Conservation (phyloP, 306 rosid genomes). For the Carpinus viminea region DNA sequence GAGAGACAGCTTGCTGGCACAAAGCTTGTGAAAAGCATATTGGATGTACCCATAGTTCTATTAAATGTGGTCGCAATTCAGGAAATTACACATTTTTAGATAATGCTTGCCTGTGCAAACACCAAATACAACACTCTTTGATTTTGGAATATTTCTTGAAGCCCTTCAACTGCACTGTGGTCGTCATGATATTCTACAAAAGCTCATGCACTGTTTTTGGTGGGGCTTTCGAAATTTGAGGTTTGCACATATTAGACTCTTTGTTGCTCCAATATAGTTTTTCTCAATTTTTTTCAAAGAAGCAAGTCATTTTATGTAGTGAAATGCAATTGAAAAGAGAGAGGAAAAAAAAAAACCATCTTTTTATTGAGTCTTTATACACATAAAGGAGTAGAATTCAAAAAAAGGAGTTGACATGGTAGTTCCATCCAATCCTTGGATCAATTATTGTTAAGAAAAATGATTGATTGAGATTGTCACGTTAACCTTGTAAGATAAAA, state of each 20-base stretch:
- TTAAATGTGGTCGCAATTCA: conserved; percentile 49
- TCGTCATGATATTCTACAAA: conserved; percentile 69
- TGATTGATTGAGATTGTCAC: too few relatives aligned
- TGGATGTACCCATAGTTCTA: conserved; percentile 33
- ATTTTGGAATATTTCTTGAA: conserved; percentile 85
- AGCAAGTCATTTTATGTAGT: too few relatives aligned
- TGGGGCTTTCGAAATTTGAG: conserved; percentile 90
- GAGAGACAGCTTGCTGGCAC: conserved; percentile 86
- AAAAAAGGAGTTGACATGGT: too few relatives aligned
- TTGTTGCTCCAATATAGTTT: conserved; percentile 18
- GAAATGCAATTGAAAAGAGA: too few relatives aligned
- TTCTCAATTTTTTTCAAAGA: too few relatives aligned
- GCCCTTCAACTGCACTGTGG: conserved; percentile 86
- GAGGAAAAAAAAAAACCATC: too few relatives aligned
- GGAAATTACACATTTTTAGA: conserved; percentile 38
- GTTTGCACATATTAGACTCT: conserved; percentile 34
- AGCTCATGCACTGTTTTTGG: conserved; percentile 86
- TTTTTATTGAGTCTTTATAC: too few relatives aligned
- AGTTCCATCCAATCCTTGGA: too few relatives aligned
- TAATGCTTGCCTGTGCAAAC: conserved; percentile 51
- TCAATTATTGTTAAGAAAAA: too few relatives aligned
- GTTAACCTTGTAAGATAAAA: too few relatives aligned
- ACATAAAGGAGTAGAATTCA: too few relatives aligned
- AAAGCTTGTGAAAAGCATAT: conserved; percentile 40
- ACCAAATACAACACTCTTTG: conserved; percentile 35